Percentiles rank a stretch among this genome's conserved stretches.
Conservation (phyloP, 2,329 filamentous ascomycete genomes). For the Sporothrix humicola region DNA sequence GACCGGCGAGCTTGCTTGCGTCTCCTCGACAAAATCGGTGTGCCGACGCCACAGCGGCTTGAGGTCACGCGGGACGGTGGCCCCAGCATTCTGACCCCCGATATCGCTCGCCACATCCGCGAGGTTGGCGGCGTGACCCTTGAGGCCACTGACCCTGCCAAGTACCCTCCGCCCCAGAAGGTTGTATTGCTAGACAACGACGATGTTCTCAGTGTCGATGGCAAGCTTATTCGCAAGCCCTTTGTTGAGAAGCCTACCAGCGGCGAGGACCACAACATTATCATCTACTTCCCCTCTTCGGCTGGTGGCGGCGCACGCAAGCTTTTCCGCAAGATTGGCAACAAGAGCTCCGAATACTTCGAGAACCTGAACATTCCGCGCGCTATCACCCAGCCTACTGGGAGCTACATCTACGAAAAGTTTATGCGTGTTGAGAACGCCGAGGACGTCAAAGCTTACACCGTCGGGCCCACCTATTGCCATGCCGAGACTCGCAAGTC, state of each 20-base stretch:
- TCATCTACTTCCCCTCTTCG: slow-evolving; percentile 92
- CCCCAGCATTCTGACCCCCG: slow-evolving; percentile 75
- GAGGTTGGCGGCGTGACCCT: slow-evolving; percentile 79
- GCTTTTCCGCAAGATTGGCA: slow-evolving; percentile 95
- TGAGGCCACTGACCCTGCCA: slow-evolving; percentile 69
- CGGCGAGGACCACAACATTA: slow-evolving; percentile 97
- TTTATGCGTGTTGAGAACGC: slow-evolving; percentile 97
- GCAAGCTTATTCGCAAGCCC: slow-evolving; percentile 79
- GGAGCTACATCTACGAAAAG: slow-evolving; percentile 95
- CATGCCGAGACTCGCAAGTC: slow-evolving; percentile 98
- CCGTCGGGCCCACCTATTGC: slow-evolving; percentile 89
- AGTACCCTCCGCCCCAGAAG: slow-evolving; percentile 60
- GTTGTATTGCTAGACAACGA: slow-evolving; percentile 90
- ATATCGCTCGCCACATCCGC: slow-evolving; percentile 79
- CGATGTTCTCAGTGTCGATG: slow-evolving; percentile 87
- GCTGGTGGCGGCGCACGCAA: slow-evolving; percentile 87
- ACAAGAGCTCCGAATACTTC: slow-evolving; percentile 97
- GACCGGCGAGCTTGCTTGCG: slow-evolving; percentile 88
- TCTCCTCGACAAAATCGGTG: slow-evolving; percentile 85
- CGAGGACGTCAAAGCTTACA: slow-evolving; percentile 98
- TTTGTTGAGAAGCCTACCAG: slow-evolving; percentile 99
- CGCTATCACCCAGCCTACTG: slow-evolving; percentile 76
- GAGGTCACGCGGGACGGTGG: slow-evolving; percentile 95
- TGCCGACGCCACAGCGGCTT: slow-evolving; percentile 84
- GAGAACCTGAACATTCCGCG: slow-evolving; percentile 76